These are phyloP conservation scores for Batkoa obscura DNA, from an alignment of 371 early-diverging fungal species.

Conservation along the genomic window DNA sequence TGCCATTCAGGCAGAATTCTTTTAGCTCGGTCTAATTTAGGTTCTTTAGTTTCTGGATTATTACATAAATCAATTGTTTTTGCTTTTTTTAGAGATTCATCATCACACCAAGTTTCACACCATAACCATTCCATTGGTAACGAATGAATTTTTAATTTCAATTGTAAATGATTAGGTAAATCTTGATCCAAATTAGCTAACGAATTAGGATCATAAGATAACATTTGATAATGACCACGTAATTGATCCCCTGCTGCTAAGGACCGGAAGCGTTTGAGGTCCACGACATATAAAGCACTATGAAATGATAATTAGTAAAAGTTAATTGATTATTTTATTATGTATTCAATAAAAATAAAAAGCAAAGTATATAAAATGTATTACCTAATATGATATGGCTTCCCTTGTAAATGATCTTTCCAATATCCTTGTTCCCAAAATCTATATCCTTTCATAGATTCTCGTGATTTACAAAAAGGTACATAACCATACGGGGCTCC, in stretches of 20 bases:
- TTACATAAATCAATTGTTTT: constrained; percentile 97
- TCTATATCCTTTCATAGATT: constrained; percentile 88
- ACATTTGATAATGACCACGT: constrained; percentile 77
- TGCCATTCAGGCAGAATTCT: constrained; percentile 89
- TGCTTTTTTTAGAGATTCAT: constrained; percentile 54
- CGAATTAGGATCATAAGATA: constrained; percentile 71
- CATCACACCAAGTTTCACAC: constrained; percentile 96
- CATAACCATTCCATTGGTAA: constrained; percentile 90
- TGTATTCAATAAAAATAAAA: background rate
- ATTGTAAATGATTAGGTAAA: constrained; percentile 88
- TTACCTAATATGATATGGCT: constrained; percentile 82
- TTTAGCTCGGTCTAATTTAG: constrained; percentile 81
- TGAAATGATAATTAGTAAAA: background rate
- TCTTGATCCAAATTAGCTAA: constrained; percentile 93
- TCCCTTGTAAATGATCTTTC: constrained; percentile 62
- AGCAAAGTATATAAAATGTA: background rate
- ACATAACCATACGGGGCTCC: constrained; percentile 91
- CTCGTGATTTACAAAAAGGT: constrained; percentile 79
- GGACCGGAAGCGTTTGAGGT: constrained; percentile 73
- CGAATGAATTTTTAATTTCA: constrained; percentile 73
- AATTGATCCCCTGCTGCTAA: constrained; percentile 86
- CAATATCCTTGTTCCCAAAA: constrained; percentile 96
- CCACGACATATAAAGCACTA: constrained; percentile 83
- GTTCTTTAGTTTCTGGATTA: constrained; percentile 91
- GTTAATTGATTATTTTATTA: too few relatives aligned